Conservation (phyloP, 495 filamentous ascomycete genomes). For the Glonium stellatum region DNA sequence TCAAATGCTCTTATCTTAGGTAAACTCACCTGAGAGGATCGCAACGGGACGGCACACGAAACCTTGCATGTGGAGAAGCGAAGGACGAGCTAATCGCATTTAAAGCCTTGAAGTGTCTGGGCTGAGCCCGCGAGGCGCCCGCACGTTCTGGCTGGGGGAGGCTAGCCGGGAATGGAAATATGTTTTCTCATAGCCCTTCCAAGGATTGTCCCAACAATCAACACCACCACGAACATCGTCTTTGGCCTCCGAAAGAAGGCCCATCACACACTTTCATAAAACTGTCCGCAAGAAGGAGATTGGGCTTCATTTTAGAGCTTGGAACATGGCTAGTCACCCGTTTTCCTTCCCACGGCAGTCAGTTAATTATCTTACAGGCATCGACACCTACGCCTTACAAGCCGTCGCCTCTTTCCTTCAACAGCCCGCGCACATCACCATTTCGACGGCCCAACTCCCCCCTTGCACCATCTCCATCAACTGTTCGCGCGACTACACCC, state of each 20-base stretch:
- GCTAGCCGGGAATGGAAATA: background rate
- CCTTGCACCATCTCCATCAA: constrained; percentile 25
- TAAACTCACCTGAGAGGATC: background rate
- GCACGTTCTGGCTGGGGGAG: background rate
- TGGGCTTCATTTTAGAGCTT: background rate
- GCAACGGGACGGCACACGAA: background rate
- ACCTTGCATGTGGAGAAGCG: too few relatives aligned
- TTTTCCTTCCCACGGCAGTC: background rate
- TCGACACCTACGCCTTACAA: constrained; percentile 30
- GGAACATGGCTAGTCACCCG: background rate
- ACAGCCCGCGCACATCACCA: constrained; percentile 33
- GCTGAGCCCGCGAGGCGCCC: too few relatives aligned
- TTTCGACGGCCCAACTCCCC: constrained; percentile 32
- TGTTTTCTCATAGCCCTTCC: background rate
- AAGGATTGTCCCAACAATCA: constrained; percentile 7
- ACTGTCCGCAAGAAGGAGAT: too few relatives aligned
- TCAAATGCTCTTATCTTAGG: background rate
- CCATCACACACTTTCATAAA: too few relatives aligned
- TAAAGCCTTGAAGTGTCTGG: too few relatives aligned
- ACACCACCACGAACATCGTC: constrained; percentile 5
- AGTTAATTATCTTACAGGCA: constrained; percentile 2
- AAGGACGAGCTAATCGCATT: too few relatives aligned
- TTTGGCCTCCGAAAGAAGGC: too few relatives aligned
- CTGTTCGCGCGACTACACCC: constrained; percentile 28
- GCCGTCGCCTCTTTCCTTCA: constrained; percentile 34